Evolutionary conservation across 2,329 filamentous ascomycete species (phyloP).

Genomic region (Nemania sp.): DNA sequence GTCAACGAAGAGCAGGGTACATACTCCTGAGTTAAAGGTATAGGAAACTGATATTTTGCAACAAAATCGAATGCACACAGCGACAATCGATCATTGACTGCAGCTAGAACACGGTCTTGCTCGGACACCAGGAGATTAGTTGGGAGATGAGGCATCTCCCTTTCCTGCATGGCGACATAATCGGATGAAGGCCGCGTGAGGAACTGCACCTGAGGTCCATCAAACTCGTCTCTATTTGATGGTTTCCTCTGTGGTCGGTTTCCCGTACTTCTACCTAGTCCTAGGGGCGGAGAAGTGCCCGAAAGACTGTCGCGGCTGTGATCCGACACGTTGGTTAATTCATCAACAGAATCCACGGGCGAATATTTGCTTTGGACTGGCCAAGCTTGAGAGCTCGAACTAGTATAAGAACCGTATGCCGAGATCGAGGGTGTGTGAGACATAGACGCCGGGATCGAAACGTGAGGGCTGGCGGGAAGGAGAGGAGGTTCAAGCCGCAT

Average conservation of each 20-base stretch:
- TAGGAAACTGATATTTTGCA: conserved; percentile 88
- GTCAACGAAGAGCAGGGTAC: too few species aligned
- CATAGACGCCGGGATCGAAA: conserved; percentile 47
- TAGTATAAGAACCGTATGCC: conserved; percentile 46
- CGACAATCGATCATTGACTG: conserved; percentile 82
- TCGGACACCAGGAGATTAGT: conserved; percentile 82
- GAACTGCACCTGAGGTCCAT: conserved; percentile 77
- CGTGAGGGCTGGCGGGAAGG: conserved; percentile 46
- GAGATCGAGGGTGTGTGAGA: conserved; percentile 39
- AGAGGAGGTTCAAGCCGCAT: conserved; percentile 47
- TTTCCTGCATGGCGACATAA: conserved; percentile 74
- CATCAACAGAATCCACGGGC: conserved; percentile 61
- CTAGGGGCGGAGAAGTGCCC: conserved; percentile 45
- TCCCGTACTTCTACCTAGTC: conserved; percentile 51
- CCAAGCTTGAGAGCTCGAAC: conserved; percentile 49
- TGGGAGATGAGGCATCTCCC: conserved; percentile 78
- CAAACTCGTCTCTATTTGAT: conserved; percentile 86
- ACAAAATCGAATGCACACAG: conserved; percentile 89
- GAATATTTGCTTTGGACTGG: conserved; percentile 56
- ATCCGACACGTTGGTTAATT: conserved; percentile 63
- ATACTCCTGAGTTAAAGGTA: conserved; percentile 74
- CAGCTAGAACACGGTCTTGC: conserved; percentile 77
- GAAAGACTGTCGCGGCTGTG: conserved; percentile 58
- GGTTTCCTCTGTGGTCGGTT: conserved; percentile 66
- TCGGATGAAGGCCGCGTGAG: conserved; percentile 72